Base-by-base conservation (phyloP, 768 basidiomycete species). In the Lactarius tabidus region DNA sequence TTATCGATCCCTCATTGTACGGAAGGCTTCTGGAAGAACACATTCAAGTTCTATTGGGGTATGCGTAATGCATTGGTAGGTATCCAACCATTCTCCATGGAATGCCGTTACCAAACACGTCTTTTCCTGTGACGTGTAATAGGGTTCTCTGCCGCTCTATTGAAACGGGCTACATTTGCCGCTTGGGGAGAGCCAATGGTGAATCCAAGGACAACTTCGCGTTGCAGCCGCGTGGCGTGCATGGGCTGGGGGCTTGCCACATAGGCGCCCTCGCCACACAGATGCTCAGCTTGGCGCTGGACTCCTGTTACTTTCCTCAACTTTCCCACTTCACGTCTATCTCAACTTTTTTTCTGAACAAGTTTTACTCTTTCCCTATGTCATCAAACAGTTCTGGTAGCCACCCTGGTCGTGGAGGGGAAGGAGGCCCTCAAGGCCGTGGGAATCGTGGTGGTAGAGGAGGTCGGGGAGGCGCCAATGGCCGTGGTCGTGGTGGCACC, bases 401-500 rank as follows among this genome's bases (percentile, higher is more conserved):
- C 18, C 39, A 15, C 29, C 58, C 23, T 26, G 18, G 23, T 20
- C 58, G 58, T 48, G 43, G 63, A 39, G 26, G 63, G n/a, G n/a
- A n/a, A 20, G 45, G 66, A 17, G 43, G 62, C 33, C 41, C 12
- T 26, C 55, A 35, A 39, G 36, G 6, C 12, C 57, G 38, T 38
- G 43, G 43, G 29, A 56, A 67, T 26, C 70, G 72, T 38, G 56
- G 71, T 8, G 56, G 68, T 43, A 52, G 64, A 28, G 36, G 48
- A 36, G 62, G 53, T 43, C 48, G 43, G 23, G 66, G 65, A 12
- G 54, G 66, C 41, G 56, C 26, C 18, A 68, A 71, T 31, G 63
- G 73, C 9, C 63, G 67, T 39, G 66, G 66, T 2, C 23, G 55
- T 38, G 65, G 66, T 20, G 61, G 41, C 39, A 9, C 33, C 20